Evolutionary conservation across 345 rosid genomes (phyloP).

Genomic region (Pseudoturritis turrita): DNA sequence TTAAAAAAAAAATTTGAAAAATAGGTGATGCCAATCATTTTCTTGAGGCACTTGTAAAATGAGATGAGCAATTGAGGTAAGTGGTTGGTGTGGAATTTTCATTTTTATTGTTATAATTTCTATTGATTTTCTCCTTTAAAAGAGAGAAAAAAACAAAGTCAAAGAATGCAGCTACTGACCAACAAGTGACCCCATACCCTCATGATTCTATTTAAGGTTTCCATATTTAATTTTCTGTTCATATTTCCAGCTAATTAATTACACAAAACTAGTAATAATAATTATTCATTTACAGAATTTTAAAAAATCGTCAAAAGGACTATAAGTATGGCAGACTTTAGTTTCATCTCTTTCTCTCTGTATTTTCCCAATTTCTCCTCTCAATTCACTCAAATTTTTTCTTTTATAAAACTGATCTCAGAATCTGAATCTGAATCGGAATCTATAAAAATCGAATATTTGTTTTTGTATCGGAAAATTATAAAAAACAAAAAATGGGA

Average conservation of each 20-base stretch:
- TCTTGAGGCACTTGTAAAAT: neutral
- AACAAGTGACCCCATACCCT: neutral
- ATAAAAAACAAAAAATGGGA: slow-evolving; percentile 16
- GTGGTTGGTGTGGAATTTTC: neutral
- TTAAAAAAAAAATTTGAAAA: neutral
- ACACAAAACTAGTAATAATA: neutral
- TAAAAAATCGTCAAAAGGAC: neutral
- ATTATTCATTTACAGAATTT: neutral
- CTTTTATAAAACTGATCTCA: neutral
- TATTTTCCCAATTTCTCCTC: neutral
- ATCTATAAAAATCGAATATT: neutral
- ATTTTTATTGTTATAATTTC: too few relatives aligned
- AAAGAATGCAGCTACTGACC: neutral
- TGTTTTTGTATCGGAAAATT: neutral
- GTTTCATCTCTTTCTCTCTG: neutral
- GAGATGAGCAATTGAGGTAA: neutral
- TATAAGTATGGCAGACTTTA: slow-evolving; percentile 1
- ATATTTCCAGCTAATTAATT: neutral
- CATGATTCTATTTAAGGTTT: neutral
- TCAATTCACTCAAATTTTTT: neutral
- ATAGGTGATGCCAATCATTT: neutral
- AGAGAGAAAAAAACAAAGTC: too few relatives aligned
- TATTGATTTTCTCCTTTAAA: neutral
- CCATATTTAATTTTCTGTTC: neutral
- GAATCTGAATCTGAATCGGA: slow-evolving; percentile 18